phyloP scores from a whole-genome alignment of 495 filamentous ascomycete genomes.

The Hypoxylon perforatum region DNA sequence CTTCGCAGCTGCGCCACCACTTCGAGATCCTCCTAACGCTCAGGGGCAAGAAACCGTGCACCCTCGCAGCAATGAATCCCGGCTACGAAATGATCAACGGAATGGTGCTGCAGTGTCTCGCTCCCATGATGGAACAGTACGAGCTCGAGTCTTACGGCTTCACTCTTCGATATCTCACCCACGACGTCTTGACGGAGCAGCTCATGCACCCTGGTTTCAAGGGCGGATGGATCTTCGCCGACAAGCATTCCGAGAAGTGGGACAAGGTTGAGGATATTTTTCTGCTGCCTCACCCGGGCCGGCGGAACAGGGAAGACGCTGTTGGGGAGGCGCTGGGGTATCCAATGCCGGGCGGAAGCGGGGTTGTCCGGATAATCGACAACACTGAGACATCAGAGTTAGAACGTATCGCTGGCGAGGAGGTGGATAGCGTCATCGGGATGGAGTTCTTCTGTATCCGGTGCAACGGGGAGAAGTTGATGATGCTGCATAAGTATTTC shows the following conservation, averaged over 20 bases:
- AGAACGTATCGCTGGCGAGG: background rate
- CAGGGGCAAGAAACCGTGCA: background rate
- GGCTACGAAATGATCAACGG: background rate
- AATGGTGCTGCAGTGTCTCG: background rate
- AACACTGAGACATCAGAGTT: background rate
- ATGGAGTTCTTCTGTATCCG: background rate
- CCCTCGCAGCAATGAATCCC: background rate
- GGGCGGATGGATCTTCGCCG: background rate
- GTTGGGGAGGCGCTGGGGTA: background rate
- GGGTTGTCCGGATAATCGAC: background rate
- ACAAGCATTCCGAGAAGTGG: background rate
- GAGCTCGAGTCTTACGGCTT: background rate
- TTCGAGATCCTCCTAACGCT: background rate
- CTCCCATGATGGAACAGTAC: background rate
- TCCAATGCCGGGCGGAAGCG: background rate
- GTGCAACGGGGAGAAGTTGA: background rate
- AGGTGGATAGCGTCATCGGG: background rate
- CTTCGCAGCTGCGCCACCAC: background rate
- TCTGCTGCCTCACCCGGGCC: background rate
- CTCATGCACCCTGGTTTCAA: background rate
- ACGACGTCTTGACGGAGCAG: background rate
- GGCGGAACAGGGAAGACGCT: background rate
- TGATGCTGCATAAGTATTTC: background rate
- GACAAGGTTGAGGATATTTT: background rate
- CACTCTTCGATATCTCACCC: background rate